These are phyloP conservation scores for Phanerodontia chrysosporium DNA, from an alignment of 768 basidiomycete genomes.

Conservation along the genomic window DNA sequence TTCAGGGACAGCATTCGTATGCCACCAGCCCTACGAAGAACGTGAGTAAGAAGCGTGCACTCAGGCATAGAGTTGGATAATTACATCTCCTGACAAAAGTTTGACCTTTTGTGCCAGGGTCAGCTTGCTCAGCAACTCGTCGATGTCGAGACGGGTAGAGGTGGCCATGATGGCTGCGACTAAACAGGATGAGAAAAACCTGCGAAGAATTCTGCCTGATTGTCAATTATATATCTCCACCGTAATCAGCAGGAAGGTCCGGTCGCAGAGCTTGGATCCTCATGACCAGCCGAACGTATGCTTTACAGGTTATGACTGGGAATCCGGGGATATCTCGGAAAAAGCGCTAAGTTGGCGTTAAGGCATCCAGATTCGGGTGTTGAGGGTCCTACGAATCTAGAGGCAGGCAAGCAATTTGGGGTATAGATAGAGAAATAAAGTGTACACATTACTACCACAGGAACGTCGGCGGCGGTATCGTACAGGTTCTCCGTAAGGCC, in stretches of 20 bases:
- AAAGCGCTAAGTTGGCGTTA: neutral
- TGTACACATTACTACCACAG: neutral
- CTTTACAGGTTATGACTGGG: neutral
- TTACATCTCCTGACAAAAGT: constrained; percentile 38
- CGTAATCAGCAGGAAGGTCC: neutral
- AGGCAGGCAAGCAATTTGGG: neutral
- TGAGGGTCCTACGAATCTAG: no score
- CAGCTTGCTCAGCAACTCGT: constrained; percentile 33
- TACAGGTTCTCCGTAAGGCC: neutral
- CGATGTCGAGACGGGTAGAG: constrained; percentile 29
- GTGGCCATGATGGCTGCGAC: constrained; percentile 3
- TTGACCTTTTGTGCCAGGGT: constrained; percentile 40
- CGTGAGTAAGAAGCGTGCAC: neutral
- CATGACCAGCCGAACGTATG: neutral
- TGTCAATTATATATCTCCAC: neutral
- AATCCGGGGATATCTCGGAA: neutral
- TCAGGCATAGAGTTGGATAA: constrained; percentile 4
- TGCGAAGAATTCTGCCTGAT: neutral
- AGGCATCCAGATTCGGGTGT: no score
- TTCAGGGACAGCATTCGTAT: constrained; percentile 38
- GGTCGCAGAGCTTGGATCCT: neutral
- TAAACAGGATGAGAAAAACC: neutral
- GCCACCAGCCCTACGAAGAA: constrained; percentile 41
- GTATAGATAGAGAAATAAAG: neutral
- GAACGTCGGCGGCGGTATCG: neutral